Percentiles rank a stretch among this genome's conserved stretches.
Evolutionary conservation across 805 yeast genomes (phyloP).

Genomic region (Spathaspora boniae): DNA sequence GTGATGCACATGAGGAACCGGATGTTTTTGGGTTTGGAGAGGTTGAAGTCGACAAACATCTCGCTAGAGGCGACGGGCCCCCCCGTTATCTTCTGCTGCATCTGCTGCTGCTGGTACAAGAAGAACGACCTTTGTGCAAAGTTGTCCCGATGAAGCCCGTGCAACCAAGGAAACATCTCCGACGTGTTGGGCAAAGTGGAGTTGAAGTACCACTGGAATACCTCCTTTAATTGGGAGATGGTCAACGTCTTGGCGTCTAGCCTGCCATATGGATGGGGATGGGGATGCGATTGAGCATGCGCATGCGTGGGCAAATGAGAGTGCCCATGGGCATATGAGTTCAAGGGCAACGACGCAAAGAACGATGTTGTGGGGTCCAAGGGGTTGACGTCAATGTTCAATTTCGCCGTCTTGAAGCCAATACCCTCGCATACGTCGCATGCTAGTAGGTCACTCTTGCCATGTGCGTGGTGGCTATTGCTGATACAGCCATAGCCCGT

Average conservation of each 20-base stretch:
- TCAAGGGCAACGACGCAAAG: constrained; percentile 11
- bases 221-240: constrained; percentile 12
- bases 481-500: no score
- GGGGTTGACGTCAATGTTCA: constrained; percentile 20
- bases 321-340: neutral
- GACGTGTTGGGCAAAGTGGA: constrained; percentile 56
- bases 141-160: constrained; percentile 63
- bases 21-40: constrained; percentile 24
- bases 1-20: constrained; percentile 39
- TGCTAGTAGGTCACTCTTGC: no score
- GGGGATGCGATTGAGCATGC: no score
- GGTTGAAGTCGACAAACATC: constrained; percentile 12
- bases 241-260: constrained; percentile 12
- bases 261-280: no score
- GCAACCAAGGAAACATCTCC: constrained; percentile 85
- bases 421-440: constrained; percentile 37
- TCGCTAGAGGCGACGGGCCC: constrained; percentile 4
- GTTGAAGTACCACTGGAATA: constrained; percentile 38
- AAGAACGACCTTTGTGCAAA: constrained; percentile 51
- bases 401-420: constrained; percentile 35
- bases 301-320: neutral
- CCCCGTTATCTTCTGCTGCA: constrained; percentile 4
- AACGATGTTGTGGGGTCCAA: constrained; percentile 15
- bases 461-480: no score
- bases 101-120: constrained; percentile 25